phyloP scores from a whole-genome alignment of 2,329 filamentous ascomycete genomes.

The Neonectria magnoliae region DNA sequence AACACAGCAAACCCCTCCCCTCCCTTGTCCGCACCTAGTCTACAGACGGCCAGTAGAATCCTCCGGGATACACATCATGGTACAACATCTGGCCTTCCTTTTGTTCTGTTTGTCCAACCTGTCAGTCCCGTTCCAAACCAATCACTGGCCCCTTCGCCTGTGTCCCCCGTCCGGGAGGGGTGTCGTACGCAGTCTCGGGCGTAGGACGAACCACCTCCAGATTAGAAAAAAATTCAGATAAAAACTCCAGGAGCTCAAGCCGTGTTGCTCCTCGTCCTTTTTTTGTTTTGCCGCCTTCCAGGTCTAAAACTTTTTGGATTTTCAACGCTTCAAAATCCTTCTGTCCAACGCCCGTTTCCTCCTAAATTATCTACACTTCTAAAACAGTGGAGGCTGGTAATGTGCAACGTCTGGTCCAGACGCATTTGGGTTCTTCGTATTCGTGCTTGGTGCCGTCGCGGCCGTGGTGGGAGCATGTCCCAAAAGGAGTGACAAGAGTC shows the following conservation, averaged over 20 bases:
- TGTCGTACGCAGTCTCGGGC: slow-evolving; percentile 17
- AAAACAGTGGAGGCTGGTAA: slow-evolving; percentile 27
- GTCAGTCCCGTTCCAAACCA: slow-evolving; percentile 25
- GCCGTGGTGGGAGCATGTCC: slow-evolving; percentile 30
- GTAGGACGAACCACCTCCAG: slow-evolving; percentile 22
- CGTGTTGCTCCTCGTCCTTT: slow-evolving; percentile 26
- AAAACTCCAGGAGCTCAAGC: slow-evolving; percentile 35
- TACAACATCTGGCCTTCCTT: slow-evolving; percentile 31
- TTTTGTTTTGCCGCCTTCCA: slow-evolving; percentile 30
- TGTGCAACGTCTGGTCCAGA: slow-evolving; percentile 28
- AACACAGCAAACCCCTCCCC: slow-evolving; percentile 29
- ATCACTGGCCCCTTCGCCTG: slow-evolving; percentile 27
- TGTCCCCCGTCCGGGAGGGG: slow-evolving; percentile 22
- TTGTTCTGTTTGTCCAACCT: slow-evolving; percentile 33
- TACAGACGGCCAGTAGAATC: slow-evolving; percentile 10
- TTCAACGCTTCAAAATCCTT: slow-evolving; percentile 32
- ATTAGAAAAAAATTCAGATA: slow-evolving; percentile 23
- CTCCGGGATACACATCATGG: slow-evolving; percentile 33
- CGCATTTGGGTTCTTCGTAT: slow-evolving; percentile 12
- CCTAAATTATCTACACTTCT: slow-evolving; percentile 39
- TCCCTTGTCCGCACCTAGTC: slow-evolving; percentile 26
- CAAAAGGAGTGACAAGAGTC: slow-evolving; percentile 43
- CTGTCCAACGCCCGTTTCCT: slow-evolving; percentile 35
- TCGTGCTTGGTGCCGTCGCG: slow-evolving; percentile 37
- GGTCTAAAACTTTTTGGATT: slow-evolving; percentile 41